Percentiles rank a stretch among this genome's conserved stretches.
These are phyloP conservation scores for Penicillium corylophilum DNA, from an alignment of 2,329 filamentous ascomycete genomes.

Conservation along the genomic window DNA sequence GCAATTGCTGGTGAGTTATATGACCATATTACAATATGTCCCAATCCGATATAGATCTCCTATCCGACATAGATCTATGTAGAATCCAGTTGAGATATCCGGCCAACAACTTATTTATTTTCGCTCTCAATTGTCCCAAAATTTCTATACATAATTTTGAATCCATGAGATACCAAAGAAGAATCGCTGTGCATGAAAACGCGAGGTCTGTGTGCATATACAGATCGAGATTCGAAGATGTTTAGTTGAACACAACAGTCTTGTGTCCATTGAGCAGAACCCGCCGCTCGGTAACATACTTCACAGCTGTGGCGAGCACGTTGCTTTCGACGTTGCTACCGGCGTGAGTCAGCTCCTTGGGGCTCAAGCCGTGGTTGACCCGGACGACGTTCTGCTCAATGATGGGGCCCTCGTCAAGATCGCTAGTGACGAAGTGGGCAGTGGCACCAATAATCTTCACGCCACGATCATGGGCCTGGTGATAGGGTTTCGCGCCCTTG, in stretches of 20 bases:
- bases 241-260: slow-evolving; percentile 71
- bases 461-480: slow-evolving; percentile 80
- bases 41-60: too few species aligned
- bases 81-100: background rate
- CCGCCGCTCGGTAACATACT: slow-evolving; percentile 76
- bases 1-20: too few species aligned
- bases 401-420: slow-evolving; percentile 82
- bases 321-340: slow-evolving; percentile 83
- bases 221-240: background rate
- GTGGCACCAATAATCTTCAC: slow-evolving; percentile 88
- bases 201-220: background rate
- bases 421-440: slow-evolving; percentile 81
- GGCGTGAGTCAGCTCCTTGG: slow-evolving; percentile 74
- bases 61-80: background rate
- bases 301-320: slow-evolving; percentile 76
- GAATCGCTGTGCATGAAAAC: background rate
- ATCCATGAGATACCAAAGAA: background rate
- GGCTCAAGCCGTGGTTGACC: slow-evolving; percentile 73
- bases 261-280: slow-evolving; percentile 77
- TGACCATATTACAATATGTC: too few species aligned
- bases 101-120: background rate
- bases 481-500: slow-evolving; percentile 86
- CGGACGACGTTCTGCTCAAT: slow-evolving; percentile 80
- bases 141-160: background rate
- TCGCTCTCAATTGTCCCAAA: background rate